phyloP scores from a whole-genome alignment of 805 yeast genomes.

The Schwanniomyces pseudopolymorphus region DNA sequence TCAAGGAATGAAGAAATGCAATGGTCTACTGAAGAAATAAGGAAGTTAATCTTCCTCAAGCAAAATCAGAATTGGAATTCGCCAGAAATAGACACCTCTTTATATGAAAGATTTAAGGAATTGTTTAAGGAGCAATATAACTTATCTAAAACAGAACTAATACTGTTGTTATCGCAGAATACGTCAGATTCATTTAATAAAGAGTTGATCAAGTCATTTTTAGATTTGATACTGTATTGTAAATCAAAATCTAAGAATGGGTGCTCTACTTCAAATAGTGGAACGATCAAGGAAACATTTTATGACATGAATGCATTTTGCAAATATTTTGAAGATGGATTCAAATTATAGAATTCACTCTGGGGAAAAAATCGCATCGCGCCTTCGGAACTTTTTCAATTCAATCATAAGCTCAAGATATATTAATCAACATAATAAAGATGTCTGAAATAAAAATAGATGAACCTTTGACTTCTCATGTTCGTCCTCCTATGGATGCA shows the following conservation, averaged over 20 bases:
- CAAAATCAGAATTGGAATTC: neutral
- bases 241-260: neutral
- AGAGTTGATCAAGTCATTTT: neutral
- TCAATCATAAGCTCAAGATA: neutral
- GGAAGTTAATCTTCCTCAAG: neutral
- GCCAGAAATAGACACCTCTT: neutral
- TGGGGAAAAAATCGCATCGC: neutral
- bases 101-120: neutral
- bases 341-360: slow-evolving; percentile 6
- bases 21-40: neutral
- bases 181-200: neutral
- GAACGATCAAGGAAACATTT: neutral
- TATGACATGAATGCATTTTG: slow-evolving; percentile 11
- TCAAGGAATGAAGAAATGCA: neutral
- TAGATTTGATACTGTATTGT: neutral
- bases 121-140: neutral
- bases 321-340: slow-evolving; percentile 12
- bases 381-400: neutral
- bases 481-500: slow-evolving; percentile 70
- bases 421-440: neutral
- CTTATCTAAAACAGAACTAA: neutral
- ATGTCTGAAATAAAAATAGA: slow-evolving; percentile 23
- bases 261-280: too few species aligned
- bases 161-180: neutral
- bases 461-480: slow-evolving; percentile 80